Conservation (phyloP, 768 basidiomycete genomes). For the Amanita pseudoporphyria region DNA sequence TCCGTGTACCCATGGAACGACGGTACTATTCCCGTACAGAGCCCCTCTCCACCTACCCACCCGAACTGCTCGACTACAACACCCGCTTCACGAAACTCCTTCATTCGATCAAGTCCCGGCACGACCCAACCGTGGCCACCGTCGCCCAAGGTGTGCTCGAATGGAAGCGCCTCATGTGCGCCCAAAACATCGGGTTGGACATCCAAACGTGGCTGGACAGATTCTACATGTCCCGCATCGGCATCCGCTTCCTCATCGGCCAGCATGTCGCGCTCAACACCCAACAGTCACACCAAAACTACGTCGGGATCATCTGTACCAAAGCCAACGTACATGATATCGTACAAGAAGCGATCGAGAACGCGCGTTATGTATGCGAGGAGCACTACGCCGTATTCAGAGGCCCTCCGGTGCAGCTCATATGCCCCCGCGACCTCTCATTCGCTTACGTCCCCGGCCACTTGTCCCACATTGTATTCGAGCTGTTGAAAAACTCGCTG, state of each 20-base stretch:
- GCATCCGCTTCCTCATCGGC: slow-evolving; percentile 94
- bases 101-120: slow-evolving; percentile 84
- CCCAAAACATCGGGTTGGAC: slow-evolving; percentile 67
- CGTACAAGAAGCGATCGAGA: slow-evolving; percentile 97
- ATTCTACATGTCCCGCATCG: slow-evolving; percentile 93
- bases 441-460: slow-evolving; percentile 98
- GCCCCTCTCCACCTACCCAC: slow-evolving; percentile 64
- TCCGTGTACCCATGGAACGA: slow-evolving; percentile 78
- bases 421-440: slow-evolving; percentile 77
- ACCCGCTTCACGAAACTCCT: slow-evolving; percentile 80
- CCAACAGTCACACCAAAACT: slow-evolving; percentile 79
- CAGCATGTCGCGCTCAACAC: slow-evolving; percentile 96
- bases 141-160: slow-evolving; percentile 95
- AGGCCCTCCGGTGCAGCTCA: slow-evolving; percentile 92
- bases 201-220: slow-evolving; percentile 95
- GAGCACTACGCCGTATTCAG: slow-evolving; percentile 96
- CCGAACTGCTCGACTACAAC: slow-evolving; percentile 91
- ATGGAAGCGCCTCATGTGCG: slow-evolving; percentile 77
- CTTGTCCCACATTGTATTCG: slow-evolving; percentile 93
- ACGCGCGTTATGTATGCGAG: slow-evolving; percentile 90
- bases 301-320: slow-evolving; percentile 97
- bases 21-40: slow-evolving; percentile 84
- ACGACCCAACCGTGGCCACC: slow-evolving; percentile 96
- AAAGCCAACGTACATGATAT: slow-evolving; percentile 94
- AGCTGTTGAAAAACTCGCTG: slow-evolving; percentile 94